These are phyloP conservation scores for Cercophora newfieldiana DNA, from an alignment of 495 filamentous ascomycete species.

Conservation along the genomic window DNA sequence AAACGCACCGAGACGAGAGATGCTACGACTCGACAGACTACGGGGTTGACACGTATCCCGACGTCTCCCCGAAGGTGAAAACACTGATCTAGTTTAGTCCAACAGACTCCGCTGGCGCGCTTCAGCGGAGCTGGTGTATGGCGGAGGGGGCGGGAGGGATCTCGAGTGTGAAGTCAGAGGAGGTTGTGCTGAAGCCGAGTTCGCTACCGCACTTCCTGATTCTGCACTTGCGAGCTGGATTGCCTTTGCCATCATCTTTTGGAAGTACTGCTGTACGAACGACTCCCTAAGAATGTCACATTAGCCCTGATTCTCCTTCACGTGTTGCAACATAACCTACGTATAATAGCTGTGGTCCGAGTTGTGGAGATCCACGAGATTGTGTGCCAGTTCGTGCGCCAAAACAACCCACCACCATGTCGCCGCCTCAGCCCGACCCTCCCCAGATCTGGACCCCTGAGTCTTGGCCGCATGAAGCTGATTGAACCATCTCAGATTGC, in stretches of 20 bases:
- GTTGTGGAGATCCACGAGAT: slow-evolving; percentile 77
- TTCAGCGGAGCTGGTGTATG: slow-evolving; percentile 20
- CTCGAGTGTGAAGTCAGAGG: background rate
- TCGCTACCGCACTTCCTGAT: background rate
- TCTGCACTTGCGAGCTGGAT: slow-evolving; percentile 4
- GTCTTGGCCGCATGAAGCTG: slow-evolving; percentile 64
- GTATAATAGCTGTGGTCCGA: slow-evolving; percentile 85
- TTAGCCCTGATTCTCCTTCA: slow-evolving; percentile 7
- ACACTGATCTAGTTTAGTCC: slow-evolving; percentile 9
- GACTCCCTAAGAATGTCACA: slow-evolving; percentile 40
- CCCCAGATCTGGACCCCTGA: slow-evolving; percentile 17
- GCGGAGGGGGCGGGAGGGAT: slow-evolving; percentile 23
- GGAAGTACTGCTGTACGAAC: slow-evolving; percentile 52
- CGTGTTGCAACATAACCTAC: slow-evolving; percentile 41
- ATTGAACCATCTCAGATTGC: slow-evolving; percentile 85
- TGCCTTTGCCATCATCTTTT: slow-evolving; percentile 47
- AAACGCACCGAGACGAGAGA: background rate
- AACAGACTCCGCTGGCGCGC: slow-evolving; percentile 24
- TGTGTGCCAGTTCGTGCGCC: slow-evolving; percentile 94
- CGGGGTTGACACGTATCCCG: background rate
- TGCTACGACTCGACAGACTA: background rate
- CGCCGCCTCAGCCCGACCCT: slow-evolving; percentile 62
- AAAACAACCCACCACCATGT: slow-evolving; percentile 91
- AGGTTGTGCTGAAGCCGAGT: background rate
- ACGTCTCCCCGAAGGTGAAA: background rate